phyloP scores from a whole-genome alignment of 306 rosid genomes.

The Prinsepia uniflora region DNA sequence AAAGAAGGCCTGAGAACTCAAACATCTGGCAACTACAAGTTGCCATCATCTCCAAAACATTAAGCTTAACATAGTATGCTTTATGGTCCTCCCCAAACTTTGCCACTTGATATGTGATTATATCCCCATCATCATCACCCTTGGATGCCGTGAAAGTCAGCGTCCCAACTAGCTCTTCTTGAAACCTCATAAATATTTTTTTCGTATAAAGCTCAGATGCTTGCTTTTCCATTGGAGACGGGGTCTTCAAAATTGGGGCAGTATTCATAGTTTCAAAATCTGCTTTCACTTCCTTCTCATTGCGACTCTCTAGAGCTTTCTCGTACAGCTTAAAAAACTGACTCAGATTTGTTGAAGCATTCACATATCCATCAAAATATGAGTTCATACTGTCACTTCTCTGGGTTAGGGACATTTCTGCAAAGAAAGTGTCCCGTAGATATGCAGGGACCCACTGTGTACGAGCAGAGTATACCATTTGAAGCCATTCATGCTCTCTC shows the following conservation, averaged over 20 bases:
- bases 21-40: constrained; percentile 96
- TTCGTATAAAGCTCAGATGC: constrained; percentile 88
- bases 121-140: constrained; percentile 78
- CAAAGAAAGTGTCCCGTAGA: constrained; percentile 89
- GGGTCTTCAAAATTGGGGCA: constrained; percentile 72
- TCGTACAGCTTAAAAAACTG: constrained; percentile 96
- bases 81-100: constrained; percentile 95
- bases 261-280: constrained; percentile 93
- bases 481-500: constrained; percentile 97
- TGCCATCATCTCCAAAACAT: constrained; percentile 89
- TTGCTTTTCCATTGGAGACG: constrained; percentile 99
- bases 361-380: constrained; percentile 96
- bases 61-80: constrained; percentile 65
- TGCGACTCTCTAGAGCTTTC: constrained; percentile 96
- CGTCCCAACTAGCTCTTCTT: constrained; percentile 95
- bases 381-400: constrained; percentile 99
- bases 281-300: constrained; percentile 97
- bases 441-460: constrained; percentile 97
- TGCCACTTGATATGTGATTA: constrained; percentile 78
- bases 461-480: constrained; percentile 63
- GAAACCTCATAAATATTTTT: constrained; percentile 80
- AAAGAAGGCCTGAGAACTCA: constrained; percentile 97
- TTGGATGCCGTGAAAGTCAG: constrained; percentile 85
- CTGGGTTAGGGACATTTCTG: constrained; percentile 96
- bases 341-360: constrained; percentile 89